phyloP scores from a whole-genome alignment of 768 basidiomycete species.

The Pulveroboletus sp. region DNA sequence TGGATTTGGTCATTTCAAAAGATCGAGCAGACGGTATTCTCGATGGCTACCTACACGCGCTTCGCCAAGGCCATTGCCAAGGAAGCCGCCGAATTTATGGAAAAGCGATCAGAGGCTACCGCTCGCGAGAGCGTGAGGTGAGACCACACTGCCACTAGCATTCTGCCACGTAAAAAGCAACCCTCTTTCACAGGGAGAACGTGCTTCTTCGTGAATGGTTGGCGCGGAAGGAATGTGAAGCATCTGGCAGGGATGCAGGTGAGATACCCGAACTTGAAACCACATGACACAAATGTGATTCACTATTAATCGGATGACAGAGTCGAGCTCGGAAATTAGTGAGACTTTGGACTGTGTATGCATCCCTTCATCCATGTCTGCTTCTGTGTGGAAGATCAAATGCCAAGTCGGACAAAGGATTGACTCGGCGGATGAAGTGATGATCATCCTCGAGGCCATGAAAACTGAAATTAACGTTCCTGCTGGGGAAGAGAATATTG shows the following conservation, averaged over 20 bases:
- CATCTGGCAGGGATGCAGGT: conserved; percentile 1
- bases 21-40: conserved; percentile 52
- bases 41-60: conserved; percentile 45
- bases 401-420: conserved; percentile 43
- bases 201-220: conserved; percentile 45
- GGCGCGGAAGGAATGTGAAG: conserved; percentile 20
- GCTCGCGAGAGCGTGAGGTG: conserved; percentile 41
- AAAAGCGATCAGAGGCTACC: conserved; percentile 37
- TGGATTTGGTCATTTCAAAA: conserved; percentile 11
- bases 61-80: conserved; percentile 41
- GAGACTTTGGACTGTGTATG: conserved; percentile 3
- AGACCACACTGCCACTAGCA: not conserved
- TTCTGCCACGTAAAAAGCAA: not conserved
- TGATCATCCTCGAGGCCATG: conserved; percentile 62
- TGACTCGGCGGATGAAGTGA: conserved; percentile 37
- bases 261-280: not conserved
- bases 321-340: not conserved
- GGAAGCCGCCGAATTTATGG: conserved; percentile 42
- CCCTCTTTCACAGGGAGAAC: conserved; percentile 36
- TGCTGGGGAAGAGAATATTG: conserved; percentile 44
- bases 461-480: conserved; percentile 57
- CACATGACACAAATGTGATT: not conserved
- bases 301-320: not conserved
- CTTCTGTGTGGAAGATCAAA: conserved; percentile 51
- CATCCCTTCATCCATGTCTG: conserved; percentile 39